A percentile compares a stretch with the other conserved stretches of the same genome.
phyloP scores from a whole-genome alignment of 2,329 filamentous ascomycete genomes.

The Scedosporium aurantiacum region DNA sequence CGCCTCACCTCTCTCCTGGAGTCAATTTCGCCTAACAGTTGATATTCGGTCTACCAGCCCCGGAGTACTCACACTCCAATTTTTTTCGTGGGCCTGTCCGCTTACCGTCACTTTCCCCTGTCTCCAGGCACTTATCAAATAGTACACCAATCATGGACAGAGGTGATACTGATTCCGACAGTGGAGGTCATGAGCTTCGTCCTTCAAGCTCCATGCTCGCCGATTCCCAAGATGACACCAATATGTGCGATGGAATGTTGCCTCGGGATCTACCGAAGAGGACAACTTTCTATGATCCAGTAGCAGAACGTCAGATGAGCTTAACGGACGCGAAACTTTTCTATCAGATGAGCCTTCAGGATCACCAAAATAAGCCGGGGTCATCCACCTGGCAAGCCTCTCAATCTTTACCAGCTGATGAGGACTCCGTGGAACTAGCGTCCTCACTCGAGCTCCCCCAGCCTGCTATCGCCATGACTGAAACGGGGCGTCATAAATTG shows the following conservation, averaged over 20 bases:
- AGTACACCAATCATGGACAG: neutral
- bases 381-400: neutral
- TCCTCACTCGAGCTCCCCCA: slow-evolving; percentile 4
- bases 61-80: too few species aligned
- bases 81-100: too few species aligned
- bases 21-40: too few species aligned
- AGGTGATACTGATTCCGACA: slow-evolving; percentile 5
- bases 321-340: slow-evolving; percentile 92
- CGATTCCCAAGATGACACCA: slow-evolving; percentile 12
- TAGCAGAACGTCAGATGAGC: slow-evolving; percentile 87
- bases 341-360: slow-evolving; percentile 49
- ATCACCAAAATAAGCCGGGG: neutral
- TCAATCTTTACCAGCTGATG: neutral
- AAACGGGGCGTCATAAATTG: neutral
- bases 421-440: neutral
- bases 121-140: too few species aligned
- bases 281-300: slow-evolving; percentile 87
- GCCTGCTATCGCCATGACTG: neutral
- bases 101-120: too few species aligned
- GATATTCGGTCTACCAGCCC: too few species aligned
- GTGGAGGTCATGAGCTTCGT: slow-evolving; percentile 6
- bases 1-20: too few species aligned
- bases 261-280: slow-evolving; percentile 51
- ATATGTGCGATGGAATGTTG: slow-evolving; percentile 45
- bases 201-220: neutral